Conservation (phyloP, 2,329 filamentous ascomycete genomes). For the Didymella arachidicola region DNA sequence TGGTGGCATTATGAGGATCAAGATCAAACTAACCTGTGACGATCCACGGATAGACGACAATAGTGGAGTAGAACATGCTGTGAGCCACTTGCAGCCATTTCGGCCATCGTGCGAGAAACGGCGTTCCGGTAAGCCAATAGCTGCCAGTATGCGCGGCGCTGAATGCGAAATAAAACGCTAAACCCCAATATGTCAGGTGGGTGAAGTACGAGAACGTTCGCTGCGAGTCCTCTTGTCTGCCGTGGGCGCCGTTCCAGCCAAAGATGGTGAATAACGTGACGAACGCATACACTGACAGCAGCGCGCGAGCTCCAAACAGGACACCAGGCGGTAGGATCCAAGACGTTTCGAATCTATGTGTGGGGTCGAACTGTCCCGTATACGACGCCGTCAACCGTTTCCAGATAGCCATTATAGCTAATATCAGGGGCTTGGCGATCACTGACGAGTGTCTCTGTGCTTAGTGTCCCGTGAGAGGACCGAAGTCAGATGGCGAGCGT, state of each 20-base stretch:
- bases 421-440: constrained; percentile 15
- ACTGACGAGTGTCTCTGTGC: constrained; percentile 2
- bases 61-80: constrained; percentile 53
- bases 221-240: constrained; percentile 53
- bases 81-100: constrained; percentile 49
- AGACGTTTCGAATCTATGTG: constrained; percentile 78
- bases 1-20: neutral
- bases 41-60: constrained; percentile 54
- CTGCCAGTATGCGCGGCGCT: constrained; percentile 72
- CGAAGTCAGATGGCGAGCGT: constrained; percentile 4
- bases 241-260: constrained; percentile 68
- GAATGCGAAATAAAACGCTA: constrained; percentile 79
- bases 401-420: constrained; percentile 37
- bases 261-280: constrained; percentile 73
- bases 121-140: constrained; percentile 60
- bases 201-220: constrained; percentile 83
- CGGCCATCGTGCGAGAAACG: constrained; percentile 51
- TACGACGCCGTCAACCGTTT: constrained; percentile 30
- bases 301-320: constrained; percentile 65
- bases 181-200: constrained; percentile 79
- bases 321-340: constrained; percentile 76
- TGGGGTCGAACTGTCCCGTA: constrained; percentile 52
- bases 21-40: constrained; percentile 52
- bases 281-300: constrained; percentile 70
- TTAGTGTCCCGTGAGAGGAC: constrained; percentile 1